phyloP scores from a whole-genome alignment of 768 basidiomycete species.

The Daedalea quercina region DNA sequence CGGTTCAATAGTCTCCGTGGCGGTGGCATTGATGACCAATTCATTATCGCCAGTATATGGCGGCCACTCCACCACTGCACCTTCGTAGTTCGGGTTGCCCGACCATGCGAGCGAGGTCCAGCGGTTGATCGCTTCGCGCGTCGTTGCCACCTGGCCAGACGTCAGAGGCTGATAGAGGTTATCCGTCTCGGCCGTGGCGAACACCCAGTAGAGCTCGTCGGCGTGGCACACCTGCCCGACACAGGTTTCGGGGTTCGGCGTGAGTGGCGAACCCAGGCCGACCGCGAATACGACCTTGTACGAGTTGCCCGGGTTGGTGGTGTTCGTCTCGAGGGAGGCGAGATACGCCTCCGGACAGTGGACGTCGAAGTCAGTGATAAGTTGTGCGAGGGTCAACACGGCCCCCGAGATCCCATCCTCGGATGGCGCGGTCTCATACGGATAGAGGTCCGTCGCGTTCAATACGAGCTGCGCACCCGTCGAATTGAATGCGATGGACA shows the following conservation, averaged over 20 bases:
- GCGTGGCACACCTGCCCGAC: constrained; percentile 9
- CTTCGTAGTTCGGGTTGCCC: constrained; percentile 8
- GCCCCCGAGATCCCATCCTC: constrained; percentile 8
- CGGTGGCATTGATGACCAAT: constrained; percentile 3
- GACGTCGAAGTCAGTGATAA: constrained; percentile 6
- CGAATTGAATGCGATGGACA: constrained; percentile 4
- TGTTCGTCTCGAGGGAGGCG: constrained; percentile 8
- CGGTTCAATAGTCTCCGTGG: constrained; percentile 1
- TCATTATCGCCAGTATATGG: constrained; percentile 7
- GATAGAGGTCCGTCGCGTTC: constrained; percentile 5
- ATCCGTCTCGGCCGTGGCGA: constrained; percentile 9
- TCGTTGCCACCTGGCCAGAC: constrained; percentile 4
- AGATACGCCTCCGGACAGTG: constrained; percentile 7
- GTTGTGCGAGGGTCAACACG: constrained; percentile 4
- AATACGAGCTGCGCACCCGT: constrained; percentile 3
- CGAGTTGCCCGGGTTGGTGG: constrained; percentile 7
- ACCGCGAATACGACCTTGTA: constrained; percentile 8
- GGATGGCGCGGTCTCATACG: constrained; percentile 5
- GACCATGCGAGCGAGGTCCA: constrained; percentile 9
- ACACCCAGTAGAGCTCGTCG: constrained; percentile 10
- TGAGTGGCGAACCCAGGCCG: constrained; percentile 7
- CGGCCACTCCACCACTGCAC: constrained; percentile 4
- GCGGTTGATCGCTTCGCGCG: constrained; percentile 6
- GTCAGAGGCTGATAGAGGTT: constrained; percentile 8
- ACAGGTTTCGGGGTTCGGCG: constrained; percentile 8